Conservation (phyloP, 257 asterid genomes). For the Eustoma russellianum region DNA sequence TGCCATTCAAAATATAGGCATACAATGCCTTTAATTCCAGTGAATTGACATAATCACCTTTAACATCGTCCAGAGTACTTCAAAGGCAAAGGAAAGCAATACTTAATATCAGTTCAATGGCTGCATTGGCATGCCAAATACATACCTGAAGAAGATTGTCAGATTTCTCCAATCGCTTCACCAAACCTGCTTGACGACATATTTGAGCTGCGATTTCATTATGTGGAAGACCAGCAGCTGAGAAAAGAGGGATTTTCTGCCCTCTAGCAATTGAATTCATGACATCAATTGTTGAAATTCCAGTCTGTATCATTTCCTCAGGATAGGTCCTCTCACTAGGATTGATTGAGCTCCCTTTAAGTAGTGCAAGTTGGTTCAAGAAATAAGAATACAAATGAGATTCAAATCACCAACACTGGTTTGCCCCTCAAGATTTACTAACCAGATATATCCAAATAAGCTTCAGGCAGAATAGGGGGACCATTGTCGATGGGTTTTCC, state of each 20-base stretch:
- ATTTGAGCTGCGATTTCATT: slow-evolving; percentile 99
- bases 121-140: not conserved
- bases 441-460: slow-evolving; percentile 97
- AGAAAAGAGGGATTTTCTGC: slow-evolving; percentile 93
- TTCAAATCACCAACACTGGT: not conserved
- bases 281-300: slow-evolving; percentile 95
- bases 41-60: too few relatives aligned
- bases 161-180: slow-evolving; percentile 81
- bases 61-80: too few relatives aligned
- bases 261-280: slow-evolving; percentile 99
- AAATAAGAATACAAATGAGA: slow-evolving; percentile 2
- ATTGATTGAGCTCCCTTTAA: slow-evolving; percentile 94
- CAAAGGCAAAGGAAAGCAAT: not conserved
- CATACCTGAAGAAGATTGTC: slow-evolving; percentile 80
- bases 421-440: slow-evolving; percentile 21
- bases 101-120: not conserved
- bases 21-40: not conserved
- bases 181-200: slow-evolving; percentile 99
- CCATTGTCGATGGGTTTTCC: slow-evolving; percentile 95
- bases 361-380: slow-evolving; percentile 7
- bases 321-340: slow-evolving; percentile 99
- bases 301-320: slow-evolving; percentile 97
- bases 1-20: not conserved
- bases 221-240: slow-evolving; percentile 99
- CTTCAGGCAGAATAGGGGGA: slow-evolving; percentile 98